phyloP scores from a whole-genome alignment of 768 basidiomycete species.

The Grammothele lineata region DNA sequence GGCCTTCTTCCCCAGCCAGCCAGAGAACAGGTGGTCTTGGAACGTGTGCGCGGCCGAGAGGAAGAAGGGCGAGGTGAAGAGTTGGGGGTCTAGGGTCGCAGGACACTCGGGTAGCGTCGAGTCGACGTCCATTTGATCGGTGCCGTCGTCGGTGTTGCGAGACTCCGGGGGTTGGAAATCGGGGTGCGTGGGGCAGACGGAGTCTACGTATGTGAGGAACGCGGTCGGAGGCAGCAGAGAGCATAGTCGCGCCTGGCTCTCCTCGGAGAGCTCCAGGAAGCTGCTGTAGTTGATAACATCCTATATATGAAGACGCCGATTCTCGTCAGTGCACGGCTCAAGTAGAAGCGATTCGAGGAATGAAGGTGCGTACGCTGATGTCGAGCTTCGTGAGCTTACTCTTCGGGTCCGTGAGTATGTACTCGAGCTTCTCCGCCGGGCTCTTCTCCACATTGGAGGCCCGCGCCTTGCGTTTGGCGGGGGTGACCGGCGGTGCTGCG shows the following conservation, averaged over 20 bases:
- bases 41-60: conserved; percentile 52
- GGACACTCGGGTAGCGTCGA: neutral
- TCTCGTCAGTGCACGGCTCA: neutral
- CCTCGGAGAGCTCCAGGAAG: conserved; percentile 23
- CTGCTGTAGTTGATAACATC: conserved; percentile 20
- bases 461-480: conserved; percentile 11
- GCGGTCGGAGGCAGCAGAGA: conserved; percentile 26
- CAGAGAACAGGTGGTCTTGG: conserved; percentile 54
- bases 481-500: too few species aligned
- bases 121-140: conserved; percentile 14
- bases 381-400: conserved; percentile 46
- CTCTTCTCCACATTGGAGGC: conserved; percentile 15
- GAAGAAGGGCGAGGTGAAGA: conserved; percentile 52
- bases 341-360: neutral
- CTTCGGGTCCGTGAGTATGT: conserved; percentile 42
- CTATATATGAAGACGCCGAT: conserved; percentile 1
- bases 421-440: conserved; percentile 33
- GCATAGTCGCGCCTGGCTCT: conserved; percentile 22
- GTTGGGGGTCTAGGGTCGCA: conserved; percentile 29
- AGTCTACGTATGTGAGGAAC: conserved; percentile 18
- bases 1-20: conserved; percentile 46
- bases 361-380: conserved; percentile 36
- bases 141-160: neutral
- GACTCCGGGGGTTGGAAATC: conserved; percentile 1
- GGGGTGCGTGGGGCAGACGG: conserved; percentile 24